Percentiles rank a stretch among this genome's conserved stretches.
Conservation (phyloP, 805 yeast species). For the Tetrapisispora fleetii region DNA sequence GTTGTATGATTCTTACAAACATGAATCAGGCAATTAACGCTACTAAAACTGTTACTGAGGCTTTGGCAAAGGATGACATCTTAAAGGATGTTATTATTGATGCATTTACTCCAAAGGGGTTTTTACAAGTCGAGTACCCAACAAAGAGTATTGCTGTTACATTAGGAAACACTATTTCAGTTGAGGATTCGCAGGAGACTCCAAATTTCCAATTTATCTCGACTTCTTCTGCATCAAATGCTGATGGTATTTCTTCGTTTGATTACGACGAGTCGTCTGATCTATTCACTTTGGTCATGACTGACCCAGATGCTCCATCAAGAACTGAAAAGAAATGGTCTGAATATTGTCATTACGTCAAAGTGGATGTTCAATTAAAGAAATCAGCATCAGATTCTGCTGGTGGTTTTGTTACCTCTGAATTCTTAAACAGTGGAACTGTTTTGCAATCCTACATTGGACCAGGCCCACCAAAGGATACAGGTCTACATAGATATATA, state of each 20-base stretch:
- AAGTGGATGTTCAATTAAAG: constrained; percentile 33
- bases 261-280: constrained; percentile 13
- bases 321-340: constrained; percentile 78
- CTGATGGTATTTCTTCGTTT: constrained; percentile 1
- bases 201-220: constrained; percentile 64
- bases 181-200: constrained; percentile 52
- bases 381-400: constrained; percentile 6
- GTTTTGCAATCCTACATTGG: constrained; percentile 55
- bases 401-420: neutral
- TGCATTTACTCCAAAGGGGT: constrained; percentile 16
- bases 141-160: constrained; percentile 38
- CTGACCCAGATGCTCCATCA: constrained; percentile 94
- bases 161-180: constrained; percentile 64
- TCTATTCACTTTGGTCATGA: constrained; percentile 65
- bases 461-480: constrained; percentile 83
- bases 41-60: constrained; percentile 15
- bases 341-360: constrained; percentile 71
- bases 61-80: constrained; percentile 20
- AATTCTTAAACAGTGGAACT: constrained; percentile 30
- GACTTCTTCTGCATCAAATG: constrained; percentile 23
- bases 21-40: constrained; percentile 13
- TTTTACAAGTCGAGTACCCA: constrained; percentile 22
- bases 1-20: neutral
- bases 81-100: constrained; percentile 20
- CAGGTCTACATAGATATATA: constrained; percentile 83